Evolutionary conservation across 441 rosid genomes (phyloP).

Genomic region (Pelargonium australe): DNA sequence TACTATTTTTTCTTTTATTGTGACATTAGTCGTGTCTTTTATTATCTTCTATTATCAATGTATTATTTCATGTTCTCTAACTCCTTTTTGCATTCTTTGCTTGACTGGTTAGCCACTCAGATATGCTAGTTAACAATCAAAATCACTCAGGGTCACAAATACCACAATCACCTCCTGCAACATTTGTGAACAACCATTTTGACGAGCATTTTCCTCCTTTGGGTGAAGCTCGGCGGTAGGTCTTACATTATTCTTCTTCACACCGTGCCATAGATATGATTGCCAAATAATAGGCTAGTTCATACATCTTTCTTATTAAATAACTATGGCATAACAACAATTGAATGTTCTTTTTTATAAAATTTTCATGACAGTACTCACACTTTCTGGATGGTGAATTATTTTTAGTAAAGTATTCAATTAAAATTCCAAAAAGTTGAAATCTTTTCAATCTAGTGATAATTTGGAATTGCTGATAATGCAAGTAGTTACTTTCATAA

Average conservation of each 20-base stretch:
- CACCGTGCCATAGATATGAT: not conserved
- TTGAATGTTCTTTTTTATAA: not conserved
- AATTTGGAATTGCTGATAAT: not conserved
- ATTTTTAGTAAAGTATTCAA: too few species aligned
- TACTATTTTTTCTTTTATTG: not conserved
- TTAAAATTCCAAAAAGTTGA: too few species aligned
- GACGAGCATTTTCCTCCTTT: slow-evolving; percentile 26
- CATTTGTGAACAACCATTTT: slow-evolving; percentile 26
- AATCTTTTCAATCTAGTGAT: not conserved
- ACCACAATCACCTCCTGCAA: slow-evolving; percentile 29
- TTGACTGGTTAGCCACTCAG: slow-evolving; percentile 31
- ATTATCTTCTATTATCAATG: not conserved
- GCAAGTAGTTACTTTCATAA: not conserved
- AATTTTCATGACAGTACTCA: not conserved
- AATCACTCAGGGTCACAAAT: slow-evolving; percentile 25
- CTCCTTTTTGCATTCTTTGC: slow-evolving; percentile 21
- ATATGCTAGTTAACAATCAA: slow-evolving; percentile 22
- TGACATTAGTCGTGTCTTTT: not conserved
- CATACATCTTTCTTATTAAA: not conserved
- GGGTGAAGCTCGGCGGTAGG: slow-evolving; percentile 36
- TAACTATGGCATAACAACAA: not conserved
- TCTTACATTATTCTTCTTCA: slow-evolving; percentile 6
- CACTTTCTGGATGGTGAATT: not conserved
- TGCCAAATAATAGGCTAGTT: not conserved
- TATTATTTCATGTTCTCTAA: slow-evolving; percentile 10